Conservation (phyloP, 2,329 filamentous ascomycete species). For the Teratosphaeriaceae sp. region DNA sequence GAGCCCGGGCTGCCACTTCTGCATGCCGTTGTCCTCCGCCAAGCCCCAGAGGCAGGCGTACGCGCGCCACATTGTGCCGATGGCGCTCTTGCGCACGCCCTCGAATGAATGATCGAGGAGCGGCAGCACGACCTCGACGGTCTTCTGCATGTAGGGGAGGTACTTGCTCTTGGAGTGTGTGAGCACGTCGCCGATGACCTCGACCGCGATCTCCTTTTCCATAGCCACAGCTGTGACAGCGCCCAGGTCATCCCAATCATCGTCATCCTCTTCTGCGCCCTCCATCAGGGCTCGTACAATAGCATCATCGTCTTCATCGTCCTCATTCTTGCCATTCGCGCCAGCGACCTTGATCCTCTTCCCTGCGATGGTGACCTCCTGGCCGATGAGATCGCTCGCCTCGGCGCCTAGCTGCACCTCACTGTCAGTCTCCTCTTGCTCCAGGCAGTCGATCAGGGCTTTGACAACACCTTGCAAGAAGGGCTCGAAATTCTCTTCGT, state of each 20-base stretch:
- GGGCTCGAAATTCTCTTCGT: conserved; percentile 73
- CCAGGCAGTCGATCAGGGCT: conserved; percentile 75
- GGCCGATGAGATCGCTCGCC: conserved; percentile 65
- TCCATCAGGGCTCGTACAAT: conserved; percentile 44
- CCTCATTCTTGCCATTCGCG: conserved; percentile 40
- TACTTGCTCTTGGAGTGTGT: conserved; percentile 74
- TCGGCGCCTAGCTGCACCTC: conserved; percentile 70
- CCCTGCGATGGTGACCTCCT: conserved; percentile 70
- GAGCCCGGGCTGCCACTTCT: conserved; percentile 83
- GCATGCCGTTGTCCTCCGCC: conserved; percentile 69
- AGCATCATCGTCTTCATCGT: conserved; percentile 53
- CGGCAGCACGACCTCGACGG: conserved; percentile 71
- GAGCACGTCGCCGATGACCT: conserved; percentile 89
- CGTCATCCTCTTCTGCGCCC: conserved; percentile 65
- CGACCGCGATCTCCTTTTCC: conserved; percentile 95
- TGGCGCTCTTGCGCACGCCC: conserved; percentile 84
- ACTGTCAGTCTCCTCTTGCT: conserved; percentile 79
- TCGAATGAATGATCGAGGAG: conserved; percentile 87
- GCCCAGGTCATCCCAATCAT: conserved; percentile 75
- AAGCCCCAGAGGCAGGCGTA: conserved; percentile 88
- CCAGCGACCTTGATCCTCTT: conserved; percentile 79
- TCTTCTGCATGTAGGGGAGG: conserved; percentile 82
- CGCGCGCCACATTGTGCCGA: conserved; percentile 86
- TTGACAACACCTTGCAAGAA: conserved; percentile 74
- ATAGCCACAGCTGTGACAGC: conserved; percentile 84